Conservation (phyloP, 75 land plant species). For the Picea glauca region DNA sequence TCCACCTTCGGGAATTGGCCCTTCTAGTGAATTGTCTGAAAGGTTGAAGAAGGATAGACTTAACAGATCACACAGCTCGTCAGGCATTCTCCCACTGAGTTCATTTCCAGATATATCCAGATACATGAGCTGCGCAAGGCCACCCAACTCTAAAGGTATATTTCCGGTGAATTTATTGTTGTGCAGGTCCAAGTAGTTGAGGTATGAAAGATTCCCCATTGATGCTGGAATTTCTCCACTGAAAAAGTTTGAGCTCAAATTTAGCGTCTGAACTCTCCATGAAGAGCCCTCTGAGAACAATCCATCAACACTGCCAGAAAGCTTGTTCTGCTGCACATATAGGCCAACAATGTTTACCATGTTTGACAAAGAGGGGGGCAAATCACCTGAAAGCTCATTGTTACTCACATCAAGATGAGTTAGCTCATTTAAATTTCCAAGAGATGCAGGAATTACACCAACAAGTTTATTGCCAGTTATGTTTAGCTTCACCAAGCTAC, state of each 20-base stretch:
- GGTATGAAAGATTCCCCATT: constrained; percentile 42
- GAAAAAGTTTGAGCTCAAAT: constrained; percentile 42
- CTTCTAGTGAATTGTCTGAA: constrained; percentile 36
- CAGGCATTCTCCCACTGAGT: constrained; percentile 42
- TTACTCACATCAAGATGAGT: constrained; percentile 51
- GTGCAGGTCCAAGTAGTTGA: constrained; percentile 28
- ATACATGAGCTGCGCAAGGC: constrained; percentile 36
- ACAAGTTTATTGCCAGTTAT: constrained; percentile 42
- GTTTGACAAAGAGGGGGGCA: constrained; percentile 40
- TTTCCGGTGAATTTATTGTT: constrained; percentile 31
- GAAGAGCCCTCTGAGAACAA: constrained; percentile 29
- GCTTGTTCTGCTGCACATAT: constrained; percentile 40
- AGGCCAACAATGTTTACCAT: constrained; percentile 52
- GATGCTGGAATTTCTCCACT: constrained; percentile 32
- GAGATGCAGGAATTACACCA: constrained; percentile 40
- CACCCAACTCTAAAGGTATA: constrained; percentile 30
- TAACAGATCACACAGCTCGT: constrained; percentile 25
- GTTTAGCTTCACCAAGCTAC: constrained; percentile 57
- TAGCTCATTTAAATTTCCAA: constrained; percentile 40
- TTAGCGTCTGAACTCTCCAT: constrained; percentile 46
- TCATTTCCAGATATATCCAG: constrained; percentile 36
- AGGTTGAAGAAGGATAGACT: constrained; percentile 28
- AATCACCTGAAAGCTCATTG: constrained; percentile 43
- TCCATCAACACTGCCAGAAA: constrained; percentile 35
- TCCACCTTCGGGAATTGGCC: constrained; percentile 39